A percentile compares a stretch with the other conserved stretches of the same genome.
Conservation (phyloP, 2,329 filamentous ascomycete species). For the Sphaceloma murrayae region DNA sequence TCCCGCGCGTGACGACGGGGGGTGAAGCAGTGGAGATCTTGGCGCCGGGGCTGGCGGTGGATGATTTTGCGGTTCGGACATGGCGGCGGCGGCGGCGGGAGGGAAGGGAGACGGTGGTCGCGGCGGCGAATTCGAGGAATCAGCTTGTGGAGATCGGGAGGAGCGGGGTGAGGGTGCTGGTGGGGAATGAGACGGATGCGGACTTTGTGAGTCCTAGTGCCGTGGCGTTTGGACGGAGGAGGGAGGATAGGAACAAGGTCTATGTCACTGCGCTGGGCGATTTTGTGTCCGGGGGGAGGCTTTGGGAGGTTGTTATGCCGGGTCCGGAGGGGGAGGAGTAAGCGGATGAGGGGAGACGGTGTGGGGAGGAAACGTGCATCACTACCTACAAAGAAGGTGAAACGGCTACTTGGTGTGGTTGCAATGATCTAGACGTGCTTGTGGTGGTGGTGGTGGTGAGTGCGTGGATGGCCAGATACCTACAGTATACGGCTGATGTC, state of each 20-base stretch:
- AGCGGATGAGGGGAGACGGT: background rate
- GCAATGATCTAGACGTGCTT: background rate
- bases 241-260: conserved; percentile 2
- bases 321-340: background rate
- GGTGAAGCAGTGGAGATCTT: conserved; percentile 2
- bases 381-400: no score
- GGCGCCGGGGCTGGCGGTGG: conserved; percentile 1
- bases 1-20: conserved; percentile 1
- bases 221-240: background rate
- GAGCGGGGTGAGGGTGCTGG: background rate
- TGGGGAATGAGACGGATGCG: background rate
- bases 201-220: background rate
- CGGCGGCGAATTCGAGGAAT: background rate
- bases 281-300: background rate
- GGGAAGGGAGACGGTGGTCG: conserved; percentile 5
- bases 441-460: background rate
- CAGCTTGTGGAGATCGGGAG: background rate
- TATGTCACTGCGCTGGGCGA: background rate
- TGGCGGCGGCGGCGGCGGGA: no score
- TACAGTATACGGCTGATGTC: background rate
- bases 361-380: background rate
- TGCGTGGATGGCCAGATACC: background rate
- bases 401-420: no score
- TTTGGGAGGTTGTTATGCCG: background rate
- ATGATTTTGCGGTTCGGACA: conserved; percentile 5